Evolutionary conservation across 306 rosid species (phyloP).

Genomic region (Arachis stenosperma): DNA sequence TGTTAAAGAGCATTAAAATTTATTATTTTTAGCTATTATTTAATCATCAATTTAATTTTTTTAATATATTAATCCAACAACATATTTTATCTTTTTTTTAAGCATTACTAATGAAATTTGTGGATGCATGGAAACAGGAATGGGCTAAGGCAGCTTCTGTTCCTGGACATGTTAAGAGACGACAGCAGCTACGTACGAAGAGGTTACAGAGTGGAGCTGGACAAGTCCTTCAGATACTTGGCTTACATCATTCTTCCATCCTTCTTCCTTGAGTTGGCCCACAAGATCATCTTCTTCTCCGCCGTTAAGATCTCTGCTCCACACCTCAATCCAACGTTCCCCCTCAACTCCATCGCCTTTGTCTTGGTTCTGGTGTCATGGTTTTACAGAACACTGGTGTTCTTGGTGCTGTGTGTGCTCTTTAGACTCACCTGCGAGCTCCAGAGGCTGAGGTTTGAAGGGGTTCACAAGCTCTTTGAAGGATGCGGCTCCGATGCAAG

Average conservation of each 20-base stretch:
- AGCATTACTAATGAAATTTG: too few relatives aligned
- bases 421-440: constrained; percentile 85
- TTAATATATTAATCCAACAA: too few relatives aligned
- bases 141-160: constrained; percentile 76
- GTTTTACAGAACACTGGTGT: constrained; percentile 80
- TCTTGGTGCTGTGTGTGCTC: constrained; percentile 75
- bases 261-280: constrained; percentile 66
- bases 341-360: constrained; percentile 54
- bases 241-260: constrained; percentile 72
- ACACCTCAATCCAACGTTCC: constrained; percentile 38
- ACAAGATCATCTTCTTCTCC: constrained; percentile 71
- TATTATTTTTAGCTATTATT: too few relatives aligned
- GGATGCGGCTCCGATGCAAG: constrained; percentile 54
- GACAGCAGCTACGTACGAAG: constrained; percentile 56
- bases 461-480: constrained; percentile 72
- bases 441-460: constrained; percentile 81
- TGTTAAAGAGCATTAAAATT: too few relatives aligned
- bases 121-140: constrained; percentile 17
- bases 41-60: too few relatives aligned
- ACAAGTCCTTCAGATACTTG: constrained; percentile 67
- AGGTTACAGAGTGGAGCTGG: constrained; percentile 64
- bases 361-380: constrained; percentile 66
- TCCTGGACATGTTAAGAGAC: constrained; percentile 61
- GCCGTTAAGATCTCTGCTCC: constrained; percentile 56
- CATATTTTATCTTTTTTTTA: too few relatives aligned